phyloP scores from a whole-genome alignment of 306 rosid species.

The Castanea crenata region DNA sequence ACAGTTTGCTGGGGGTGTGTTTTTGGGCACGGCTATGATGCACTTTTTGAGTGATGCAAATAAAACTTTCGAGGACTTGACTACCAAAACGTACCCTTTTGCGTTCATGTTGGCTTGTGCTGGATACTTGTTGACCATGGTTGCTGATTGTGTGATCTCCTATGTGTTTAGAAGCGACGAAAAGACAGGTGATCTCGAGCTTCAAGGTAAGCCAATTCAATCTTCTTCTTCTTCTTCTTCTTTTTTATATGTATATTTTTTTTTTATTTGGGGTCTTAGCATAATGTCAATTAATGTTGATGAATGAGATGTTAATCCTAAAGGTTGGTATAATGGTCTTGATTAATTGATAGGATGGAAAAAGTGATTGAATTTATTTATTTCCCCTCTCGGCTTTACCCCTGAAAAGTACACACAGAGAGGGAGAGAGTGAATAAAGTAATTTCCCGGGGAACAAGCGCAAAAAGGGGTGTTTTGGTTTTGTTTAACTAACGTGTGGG shows the following conservation, averaged over 20 bases:
- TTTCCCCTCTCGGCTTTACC: background rate
- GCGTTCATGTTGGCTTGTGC: slow-evolving; percentile 69
- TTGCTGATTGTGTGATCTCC: slow-evolving; percentile 56
- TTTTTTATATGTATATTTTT: too few relatives aligned
- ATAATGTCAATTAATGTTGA: too few relatives aligned
- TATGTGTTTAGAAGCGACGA: slow-evolving; percentile 23
- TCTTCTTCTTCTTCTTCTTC: background rate
- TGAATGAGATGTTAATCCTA: too few relatives aligned
- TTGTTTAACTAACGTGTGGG: background rate
- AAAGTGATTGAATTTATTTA: background rate
- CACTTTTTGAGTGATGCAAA: slow-evolving; percentile 75
- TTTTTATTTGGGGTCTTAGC: too few relatives aligned
- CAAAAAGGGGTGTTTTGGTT: too few relatives aligned
- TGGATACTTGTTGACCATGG: slow-evolving; percentile 64
- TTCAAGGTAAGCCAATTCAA: slow-evolving; percentile 36
- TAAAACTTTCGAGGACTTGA: slow-evolving; percentile 55
- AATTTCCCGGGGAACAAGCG: too few relatives aligned
- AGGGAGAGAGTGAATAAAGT: too few relatives aligned
- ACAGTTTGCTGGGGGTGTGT: slow-evolving; percentile 77
- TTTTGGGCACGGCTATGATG: slow-evolving; percentile 77
- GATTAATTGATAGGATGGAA: background rate
- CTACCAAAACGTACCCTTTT: slow-evolving; percentile 51
- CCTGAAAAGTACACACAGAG: too few relatives aligned
- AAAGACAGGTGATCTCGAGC: slow-evolving; percentile 22
- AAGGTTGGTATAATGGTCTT: too few relatives aligned